Percentiles rank a stretch among this genome's conserved stretches.
Evolutionary conservation across 2,329 filamentous ascomycete species (phyloP).

Genomic region (Aquanectria penicillioides): DNA sequence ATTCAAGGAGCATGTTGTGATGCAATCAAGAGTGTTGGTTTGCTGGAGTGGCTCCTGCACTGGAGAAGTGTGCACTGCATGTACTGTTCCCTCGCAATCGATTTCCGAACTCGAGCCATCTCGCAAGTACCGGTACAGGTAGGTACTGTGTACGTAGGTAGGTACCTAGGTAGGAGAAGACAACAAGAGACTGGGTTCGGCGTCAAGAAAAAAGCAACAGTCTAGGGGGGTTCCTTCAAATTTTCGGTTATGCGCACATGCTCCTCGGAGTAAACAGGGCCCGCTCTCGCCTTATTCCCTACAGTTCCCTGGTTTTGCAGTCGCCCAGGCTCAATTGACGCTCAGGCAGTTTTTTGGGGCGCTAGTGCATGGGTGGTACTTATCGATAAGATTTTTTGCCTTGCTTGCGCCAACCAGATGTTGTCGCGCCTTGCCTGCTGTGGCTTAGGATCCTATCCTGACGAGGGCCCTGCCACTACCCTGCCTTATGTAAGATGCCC

Average conservation of each 20-base stretch:
- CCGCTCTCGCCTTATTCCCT: conserved; percentile 1
- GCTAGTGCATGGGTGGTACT: too few species aligned
- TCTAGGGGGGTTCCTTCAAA: not conserved
- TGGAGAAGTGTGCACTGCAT: conserved; percentile 5
- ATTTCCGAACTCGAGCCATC: conserved; percentile 12
- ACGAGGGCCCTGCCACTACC: conserved; percentile 6
- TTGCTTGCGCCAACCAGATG: not conserved
- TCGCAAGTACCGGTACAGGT: too few species aligned
- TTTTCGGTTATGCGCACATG: conserved; percentile 13
- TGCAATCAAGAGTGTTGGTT: conserved; percentile 6
- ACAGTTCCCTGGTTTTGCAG: conserved; percentile 1
- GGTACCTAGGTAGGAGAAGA: too few species aligned
- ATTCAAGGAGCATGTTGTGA: not conserved
- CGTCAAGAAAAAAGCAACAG: not conserved
- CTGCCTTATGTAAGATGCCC: conserved; percentile 36
- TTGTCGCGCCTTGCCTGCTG: not conserved
- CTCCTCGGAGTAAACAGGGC: conserved; percentile 9
- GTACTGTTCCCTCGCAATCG: conserved; percentile 11
- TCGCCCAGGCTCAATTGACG: not conserved
- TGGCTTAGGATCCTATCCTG: conserved; percentile 18
- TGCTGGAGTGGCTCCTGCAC: conserved; percentile 11
- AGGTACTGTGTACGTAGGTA: too few species aligned
- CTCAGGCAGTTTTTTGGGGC: too few species aligned
- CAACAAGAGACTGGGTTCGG: too few species aligned
- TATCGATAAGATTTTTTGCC: conserved; percentile 41